Evolutionary conservation across 768 basidiomycete species (phyloP), one percentile per base, ranked within the genome.

Genomic region (Phallus indusiatus): DNA sequence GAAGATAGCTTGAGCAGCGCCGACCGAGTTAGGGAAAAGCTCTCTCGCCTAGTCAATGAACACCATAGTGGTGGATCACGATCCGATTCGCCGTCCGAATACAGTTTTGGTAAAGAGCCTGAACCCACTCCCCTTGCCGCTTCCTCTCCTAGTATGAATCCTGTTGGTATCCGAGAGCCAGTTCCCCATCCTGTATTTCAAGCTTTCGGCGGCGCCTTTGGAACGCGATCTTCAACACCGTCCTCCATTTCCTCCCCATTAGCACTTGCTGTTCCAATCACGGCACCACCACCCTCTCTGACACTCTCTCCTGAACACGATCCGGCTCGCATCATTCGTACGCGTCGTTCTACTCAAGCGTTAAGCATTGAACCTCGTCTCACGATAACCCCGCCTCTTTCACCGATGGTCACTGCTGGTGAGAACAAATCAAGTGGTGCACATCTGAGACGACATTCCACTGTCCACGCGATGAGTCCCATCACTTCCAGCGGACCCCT

Each of bases 191-290:
- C 64, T 20, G 63, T 62, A 20, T 59, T 72, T 66, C 64, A 72
- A 73, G 56, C 64, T 24, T 58, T 67, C 47, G 66, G 47, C 11
- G 12, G 24, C 33, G 48, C 56, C 35, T 58, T 51, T 36, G 56
- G 64, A 54, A 90, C 90, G 9, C 79, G 90, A 53, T 90, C 90
- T 7, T 92, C 90, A 10, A 93, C 90, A 0, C 90, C 90, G 16
- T 92, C 90, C 1, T 93, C 90, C 17, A 81, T 91, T 55, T 91
- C 90, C 21, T 93, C 90, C 12, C 90, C 90, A 57, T 77, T 93
- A 47, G 90, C 90, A 24, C 77, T 91, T 33, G 90, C 90, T 6
- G 87, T 83, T 33, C 90, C 90, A 9, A 92, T 92, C 62, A 79
- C 89, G 48, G 89, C 90, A 6, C 76, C 86, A 11, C 71, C 78